Conservation (phyloP, 176 grass and related monocot species). For the Pharus latifolius region DNA sequence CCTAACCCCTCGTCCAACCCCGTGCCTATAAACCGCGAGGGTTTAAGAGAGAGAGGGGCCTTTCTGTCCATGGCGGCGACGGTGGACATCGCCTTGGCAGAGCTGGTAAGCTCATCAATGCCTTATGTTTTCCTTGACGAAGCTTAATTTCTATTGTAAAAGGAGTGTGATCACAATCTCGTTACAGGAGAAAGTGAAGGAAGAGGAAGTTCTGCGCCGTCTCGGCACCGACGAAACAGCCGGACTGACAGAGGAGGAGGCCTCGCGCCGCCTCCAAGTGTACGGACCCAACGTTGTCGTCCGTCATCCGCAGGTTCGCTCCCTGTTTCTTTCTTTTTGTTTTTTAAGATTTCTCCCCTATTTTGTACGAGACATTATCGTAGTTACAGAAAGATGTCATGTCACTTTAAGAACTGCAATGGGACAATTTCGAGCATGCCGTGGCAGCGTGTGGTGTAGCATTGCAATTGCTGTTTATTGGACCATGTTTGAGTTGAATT, state of each 20-base stretch:
- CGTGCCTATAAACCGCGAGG: too few relatives aligned
- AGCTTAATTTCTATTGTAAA: not conserved
- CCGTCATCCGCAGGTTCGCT: not conserved
- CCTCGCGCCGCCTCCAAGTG: not conserved
- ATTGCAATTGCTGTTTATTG: too few relatives aligned
- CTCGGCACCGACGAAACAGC: not conserved
- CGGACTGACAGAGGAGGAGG: conserved; percentile 5
- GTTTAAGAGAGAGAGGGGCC: too few relatives aligned
- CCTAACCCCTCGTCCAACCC: too few relatives aligned
- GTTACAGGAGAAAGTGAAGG: not conserved
- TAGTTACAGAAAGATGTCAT: too few relatives aligned
- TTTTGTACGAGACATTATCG: not conserved
- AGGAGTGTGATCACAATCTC: not conserved
- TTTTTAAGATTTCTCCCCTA: too few relatives aligned
- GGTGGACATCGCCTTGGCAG: not conserved
- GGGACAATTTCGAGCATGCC: too few relatives aligned
- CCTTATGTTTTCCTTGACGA: not conserved
- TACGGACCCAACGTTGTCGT: not conserved
- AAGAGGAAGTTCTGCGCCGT: not conserved
- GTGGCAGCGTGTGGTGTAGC: too few relatives aligned
- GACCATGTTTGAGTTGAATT: too few relatives aligned
- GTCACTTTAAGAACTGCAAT: too few relatives aligned
- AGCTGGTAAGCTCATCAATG: not conserved
- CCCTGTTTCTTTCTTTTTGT: too few relatives aligned
- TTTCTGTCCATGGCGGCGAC: too few relatives aligned